These are phyloP conservation scores for Pleurotus ostreatus DNA, from an alignment of 768 basidiomycete genomes.

Conservation along the genomic window DNA sequence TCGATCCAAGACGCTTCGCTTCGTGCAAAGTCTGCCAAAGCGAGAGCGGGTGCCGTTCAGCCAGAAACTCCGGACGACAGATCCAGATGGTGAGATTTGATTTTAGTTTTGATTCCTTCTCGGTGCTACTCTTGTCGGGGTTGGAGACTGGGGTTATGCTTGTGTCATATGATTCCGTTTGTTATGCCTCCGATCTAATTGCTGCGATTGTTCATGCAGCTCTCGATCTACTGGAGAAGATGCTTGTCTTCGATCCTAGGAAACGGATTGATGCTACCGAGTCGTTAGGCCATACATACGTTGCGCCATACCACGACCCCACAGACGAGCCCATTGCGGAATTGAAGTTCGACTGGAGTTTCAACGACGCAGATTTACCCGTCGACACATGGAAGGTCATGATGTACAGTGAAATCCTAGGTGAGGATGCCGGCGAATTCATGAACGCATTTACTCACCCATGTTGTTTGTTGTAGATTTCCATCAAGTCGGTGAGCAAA, in stretches of 20 bases:
- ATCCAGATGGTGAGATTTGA: conserved; percentile 70
- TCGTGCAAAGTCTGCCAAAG: conserved; percentile 97
- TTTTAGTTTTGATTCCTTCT: neutral
- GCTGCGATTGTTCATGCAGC: conserved; percentile 40
- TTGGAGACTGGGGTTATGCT: neutral
- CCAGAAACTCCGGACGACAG: conserved; percentile 86
- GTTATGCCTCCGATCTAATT: neutral
- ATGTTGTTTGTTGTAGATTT: conserved; percentile 47
- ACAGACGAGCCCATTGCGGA: conserved; percentile 91
- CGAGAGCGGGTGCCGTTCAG: conserved; percentile 93
- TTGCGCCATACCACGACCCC: conserved; percentile 96
- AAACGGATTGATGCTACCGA: conserved; percentile 94
- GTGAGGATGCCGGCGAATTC: conserved; percentile 38
- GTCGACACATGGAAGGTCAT: conserved; percentile 99
- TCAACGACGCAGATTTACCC: conserved; percentile 98
- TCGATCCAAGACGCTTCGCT: conserved; percentile 78
- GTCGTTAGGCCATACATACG: conserved; percentile 89
- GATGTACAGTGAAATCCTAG: conserved; percentile 99
- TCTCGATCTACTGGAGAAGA: conserved; percentile 93
- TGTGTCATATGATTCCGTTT: neutral
- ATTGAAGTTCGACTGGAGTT: conserved; percentile 93
- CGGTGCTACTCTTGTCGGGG: neutral
- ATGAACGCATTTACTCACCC: neutral
- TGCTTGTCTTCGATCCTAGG: conserved; percentile 98
- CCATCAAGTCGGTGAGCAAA: conserved; percentile 58